phyloP scores from a whole-genome alignment of 192 early-diverging fungal species.

The Lunasporangiospora selenospora region DNA sequence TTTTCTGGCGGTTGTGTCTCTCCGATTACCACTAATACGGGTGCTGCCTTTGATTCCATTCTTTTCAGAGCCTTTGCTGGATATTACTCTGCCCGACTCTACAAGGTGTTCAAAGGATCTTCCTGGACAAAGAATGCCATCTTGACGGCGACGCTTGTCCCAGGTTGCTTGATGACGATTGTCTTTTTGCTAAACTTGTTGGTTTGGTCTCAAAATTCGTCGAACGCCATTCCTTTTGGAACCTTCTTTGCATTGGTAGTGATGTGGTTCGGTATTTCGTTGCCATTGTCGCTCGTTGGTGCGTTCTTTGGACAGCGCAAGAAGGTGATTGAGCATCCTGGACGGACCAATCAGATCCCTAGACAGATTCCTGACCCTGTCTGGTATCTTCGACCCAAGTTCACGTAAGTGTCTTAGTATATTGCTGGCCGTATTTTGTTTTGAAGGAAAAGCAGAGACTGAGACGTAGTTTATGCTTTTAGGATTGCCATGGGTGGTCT shows the following conservation, averaged over 20 bases:
- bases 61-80: conserved; percentile 57
- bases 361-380: conserved; percentile 87
- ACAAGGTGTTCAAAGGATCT: conserved; percentile 70
- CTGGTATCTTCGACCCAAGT: conserved; percentile 65
- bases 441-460: conserved; percentile 60
- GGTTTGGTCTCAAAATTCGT: conserved; percentile 85
- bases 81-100: conserved; percentile 75
- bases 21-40: too few species aligned
- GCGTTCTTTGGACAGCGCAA: conserved; percentile 87
- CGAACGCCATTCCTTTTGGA: conserved; percentile 90
- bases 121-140: conserved; percentile 75
- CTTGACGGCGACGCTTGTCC: conserved; percentile 65
- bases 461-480: conserved; percentile 26
- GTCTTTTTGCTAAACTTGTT: conserved; percentile 85
- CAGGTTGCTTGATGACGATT: conserved; percentile 63
- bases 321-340: conserved; percentile 81
- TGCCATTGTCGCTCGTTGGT: conserved; percentile 84
- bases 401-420: conserved; percentile 71
- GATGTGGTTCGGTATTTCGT: conserved; percentile 83
- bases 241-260: conserved; percentile 80
- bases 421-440: conserved; percentile 71
- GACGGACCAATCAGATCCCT: conserved; percentile 91
- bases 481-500: conserved; percentile 54
- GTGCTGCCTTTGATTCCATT: too few species aligned
- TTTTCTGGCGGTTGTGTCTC: not conserved